A percentile compares a stretch with the other conserved stretches of the same genome.
Evolutionary conservation across 2,329 filamentous ascomycete genomes (phyloP).

Genomic region (Colletotrichum sp.): DNA sequence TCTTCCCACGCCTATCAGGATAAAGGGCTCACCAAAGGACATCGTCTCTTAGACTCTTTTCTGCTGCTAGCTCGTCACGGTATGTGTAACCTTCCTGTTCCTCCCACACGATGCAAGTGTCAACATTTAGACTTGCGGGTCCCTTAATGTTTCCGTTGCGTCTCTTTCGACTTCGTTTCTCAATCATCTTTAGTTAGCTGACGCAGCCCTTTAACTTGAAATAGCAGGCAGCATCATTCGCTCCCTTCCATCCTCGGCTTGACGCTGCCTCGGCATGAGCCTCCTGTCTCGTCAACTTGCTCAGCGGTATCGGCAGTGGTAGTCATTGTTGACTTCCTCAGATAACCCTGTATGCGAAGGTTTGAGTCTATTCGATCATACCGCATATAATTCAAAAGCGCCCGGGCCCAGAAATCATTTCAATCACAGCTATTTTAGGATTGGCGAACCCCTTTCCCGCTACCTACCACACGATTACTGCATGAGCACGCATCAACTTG

Average conservation of each 20-base stretch:
- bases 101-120: neutral
- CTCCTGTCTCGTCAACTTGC: neutral
- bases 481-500: neutral
- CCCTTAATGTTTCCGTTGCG: neutral
- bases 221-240: neutral
- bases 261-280: neutral
- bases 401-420: neutral
- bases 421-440: neutral
- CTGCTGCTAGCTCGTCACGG: neutral
- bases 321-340: neutral
- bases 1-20: conserved; percentile 16
- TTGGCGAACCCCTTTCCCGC: neutral
- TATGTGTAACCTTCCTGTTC: conserved; percentile 8
- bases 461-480: neutral
- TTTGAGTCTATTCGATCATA: neutral
- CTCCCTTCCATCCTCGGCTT: neutral
- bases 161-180: neutral
- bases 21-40: neutral
- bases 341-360: neutral
- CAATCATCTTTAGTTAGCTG: neutral
- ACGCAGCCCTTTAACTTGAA: neutral
- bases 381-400: neutral
- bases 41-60: neutral
- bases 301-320: neutral
- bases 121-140: conserved; percentile 10